Base-by-base conservation (phyloP, 2,329 filamentous ascomycete species). In the Aspergillaceae sp. region DNA sequence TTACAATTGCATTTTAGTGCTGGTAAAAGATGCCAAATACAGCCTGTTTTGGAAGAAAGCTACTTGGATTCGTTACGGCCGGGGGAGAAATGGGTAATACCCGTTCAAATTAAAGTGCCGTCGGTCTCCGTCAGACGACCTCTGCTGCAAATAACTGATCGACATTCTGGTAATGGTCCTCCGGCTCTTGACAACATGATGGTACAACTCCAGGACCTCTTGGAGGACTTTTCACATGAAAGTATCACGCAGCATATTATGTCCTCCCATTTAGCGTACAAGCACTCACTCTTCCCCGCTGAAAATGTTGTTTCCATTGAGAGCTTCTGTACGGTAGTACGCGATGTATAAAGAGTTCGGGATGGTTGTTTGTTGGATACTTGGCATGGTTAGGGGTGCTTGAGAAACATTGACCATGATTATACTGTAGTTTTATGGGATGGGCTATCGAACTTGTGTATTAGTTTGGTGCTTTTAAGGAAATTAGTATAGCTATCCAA, bases 1-100 rank as follows among this genome's bases (percentile, higher is more conserved):
- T 45, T 65, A 27, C 57, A 51, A 26, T 36, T 66, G 33, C 46
- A 48, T 10, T 42, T 66, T 5, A 40, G 11, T 5, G 46, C 58
- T 29, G 54, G 50, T 8, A 29, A 52, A n/a, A 56, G 53, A 27
- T 63, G 55, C 10, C 38, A 48, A 29, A 52, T 64, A 19, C 44
- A 56, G 8, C 53, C 60, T 7, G 36, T 55, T 32, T 47, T 53
- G 6, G 56, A 56, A 8, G 46, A 52, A 27, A 52, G 44, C 11
- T 50, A 49, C 11, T 45, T 58, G 29, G 43, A 40, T 3, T 51
- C 41, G 3, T 53, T 66, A 37, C 56, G 61, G 4, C 59, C 60
- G 29, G 62, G 62, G 3, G 63, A 65, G 43, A 59, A 51, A 1
- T 67, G 63, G 64, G 53, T 46, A 6, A 29, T 60, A 10, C 50